Percentiles rank a stretch among this genome's conserved stretches.
Evolutionary conservation across 306 rosid genomes (phyloP).

Genomic region (Lathyrus sativus): DNA sequence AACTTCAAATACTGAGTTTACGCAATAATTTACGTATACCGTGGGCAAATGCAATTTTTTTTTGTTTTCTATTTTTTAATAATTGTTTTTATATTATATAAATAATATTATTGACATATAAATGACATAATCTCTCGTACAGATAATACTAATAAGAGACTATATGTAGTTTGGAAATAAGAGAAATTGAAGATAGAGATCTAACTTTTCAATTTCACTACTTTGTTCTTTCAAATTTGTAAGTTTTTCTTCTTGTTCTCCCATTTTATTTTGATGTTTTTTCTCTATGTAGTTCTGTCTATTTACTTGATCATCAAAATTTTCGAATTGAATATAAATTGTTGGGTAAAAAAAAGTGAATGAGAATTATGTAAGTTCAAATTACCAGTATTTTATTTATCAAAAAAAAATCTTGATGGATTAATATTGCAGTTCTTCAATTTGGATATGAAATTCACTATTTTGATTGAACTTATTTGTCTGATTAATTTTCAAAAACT

Average conservation of each 20-base stretch:
- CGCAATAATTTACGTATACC: no score
- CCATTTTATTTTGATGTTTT: not conserved
- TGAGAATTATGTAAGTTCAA: not conserved
- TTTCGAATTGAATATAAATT: not conserved
- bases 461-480: conserved; percentile 39
- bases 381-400: conserved; percentile 21
- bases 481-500: conserved; percentile 12
- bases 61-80: not conserved
- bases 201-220: not conserved
- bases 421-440: not conserved
- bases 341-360: not conserved
- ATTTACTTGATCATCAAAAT: not conserved
- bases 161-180: not conserved
- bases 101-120: not conserved
- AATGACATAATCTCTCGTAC: not conserved
- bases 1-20: no score
- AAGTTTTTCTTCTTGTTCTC: conserved; percentile 34
- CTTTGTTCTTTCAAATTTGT: conserved; percentile 44
- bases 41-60: no score
- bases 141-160: conserved; percentile 35
- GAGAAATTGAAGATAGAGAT: conserved; percentile 5
- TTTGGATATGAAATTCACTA: conserved; percentile 41
- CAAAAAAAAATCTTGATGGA: not conserved
- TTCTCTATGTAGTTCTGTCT: not conserved
- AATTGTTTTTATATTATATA: conserved; percentile 20